Evolutionary conservation across 2,329 filamentous ascomycete genomes (phyloP).

Genomic region (Cladosporium oxysporum): DNA sequence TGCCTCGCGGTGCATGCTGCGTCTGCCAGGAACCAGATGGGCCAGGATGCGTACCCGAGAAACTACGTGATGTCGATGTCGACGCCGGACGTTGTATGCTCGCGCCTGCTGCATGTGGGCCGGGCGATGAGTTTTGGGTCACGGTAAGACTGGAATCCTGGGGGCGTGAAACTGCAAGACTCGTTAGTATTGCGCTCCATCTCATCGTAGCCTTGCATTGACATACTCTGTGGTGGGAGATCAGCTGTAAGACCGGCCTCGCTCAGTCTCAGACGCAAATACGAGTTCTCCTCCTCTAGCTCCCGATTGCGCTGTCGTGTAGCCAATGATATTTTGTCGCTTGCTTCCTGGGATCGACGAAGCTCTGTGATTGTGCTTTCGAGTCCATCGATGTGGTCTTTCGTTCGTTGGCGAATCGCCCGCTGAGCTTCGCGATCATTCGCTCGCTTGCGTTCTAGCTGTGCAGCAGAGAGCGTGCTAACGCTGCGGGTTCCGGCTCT

Average conservation of each 20-base stretch:
- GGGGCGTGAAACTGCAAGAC: slow-evolving; percentile 24
- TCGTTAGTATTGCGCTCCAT: slow-evolving; percentile 16
- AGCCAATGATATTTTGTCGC: slow-evolving; percentile 49
- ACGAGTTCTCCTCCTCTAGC: slow-evolving; percentile 57
- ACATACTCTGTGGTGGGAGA: slow-evolving; percentile 24
- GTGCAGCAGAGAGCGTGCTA: slow-evolving; percentile 57
- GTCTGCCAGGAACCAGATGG: slow-evolving; percentile 34
- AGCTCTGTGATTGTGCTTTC: slow-evolving; percentile 57
- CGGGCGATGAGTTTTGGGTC: slow-evolving; percentile 30
- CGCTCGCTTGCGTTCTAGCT: slow-evolving; percentile 60
- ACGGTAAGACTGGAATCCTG: slow-evolving; percentile 27
- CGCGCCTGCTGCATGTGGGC: slow-evolving; percentile 26
- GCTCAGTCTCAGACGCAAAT: slow-evolving; percentile 52
- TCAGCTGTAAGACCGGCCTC: slow-evolving; percentile 42
- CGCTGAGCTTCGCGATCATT: slow-evolving; percentile 63
- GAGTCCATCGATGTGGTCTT: slow-evolving; percentile 60
- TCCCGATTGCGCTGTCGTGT: slow-evolving; percentile 56
- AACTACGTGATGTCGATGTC: slow-evolving; percentile 31
- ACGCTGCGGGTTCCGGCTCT: slow-evolving; percentile 60
- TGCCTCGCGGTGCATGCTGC: slow-evolving; percentile 21
- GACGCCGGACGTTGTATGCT: slow-evolving; percentile 31
- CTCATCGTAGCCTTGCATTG: not conserved
- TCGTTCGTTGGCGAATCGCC: slow-evolving; percentile 60
- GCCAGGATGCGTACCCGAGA: slow-evolving; percentile 30
- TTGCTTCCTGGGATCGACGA: slow-evolving; percentile 49